A percentile compares a stretch with the other conserved stretches of the same genome.
phyloP scores from a whole-genome alignment of 352 stramenopile genomes.

The Phytopythium sindhum region DNA sequence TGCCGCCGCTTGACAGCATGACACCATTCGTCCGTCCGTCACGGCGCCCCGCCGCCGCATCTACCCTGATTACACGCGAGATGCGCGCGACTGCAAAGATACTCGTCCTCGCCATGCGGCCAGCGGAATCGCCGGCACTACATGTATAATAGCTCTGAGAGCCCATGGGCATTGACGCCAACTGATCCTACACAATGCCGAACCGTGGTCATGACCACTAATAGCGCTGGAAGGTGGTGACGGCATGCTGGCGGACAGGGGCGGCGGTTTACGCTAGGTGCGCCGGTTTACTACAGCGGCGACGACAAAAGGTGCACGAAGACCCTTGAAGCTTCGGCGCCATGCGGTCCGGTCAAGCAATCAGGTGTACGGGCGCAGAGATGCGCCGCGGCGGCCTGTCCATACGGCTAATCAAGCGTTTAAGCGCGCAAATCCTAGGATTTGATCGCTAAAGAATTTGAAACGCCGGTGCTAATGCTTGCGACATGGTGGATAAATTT shows the following conservation, averaged over 20 bases:
- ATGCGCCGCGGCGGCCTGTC: not conserved
- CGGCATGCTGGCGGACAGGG: not conserved
- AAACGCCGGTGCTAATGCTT: not conserved
- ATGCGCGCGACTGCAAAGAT: constrained; percentile 5
- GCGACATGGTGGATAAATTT: not conserved
- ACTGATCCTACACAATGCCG: no score
- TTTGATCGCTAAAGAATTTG: not conserved
- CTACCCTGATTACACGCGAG: constrained; percentile 6
- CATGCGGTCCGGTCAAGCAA: constrained; percentile 7
- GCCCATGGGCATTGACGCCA: no score
- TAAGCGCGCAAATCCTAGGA: not conserved
- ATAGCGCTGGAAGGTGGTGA: not conserved
- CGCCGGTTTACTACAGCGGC: not conserved
- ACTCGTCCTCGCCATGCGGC: not conserved
- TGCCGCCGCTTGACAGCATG: not conserved
- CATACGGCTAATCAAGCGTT: not conserved
- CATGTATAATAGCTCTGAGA: not conserved
- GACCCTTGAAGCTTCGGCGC: constrained; percentile 5
- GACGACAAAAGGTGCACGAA: not conserved
- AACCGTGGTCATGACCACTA: not conserved
- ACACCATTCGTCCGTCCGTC: not conserved
- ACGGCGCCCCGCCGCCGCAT: not conserved
- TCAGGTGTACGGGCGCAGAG: not conserved
- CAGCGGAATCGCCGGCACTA: not conserved
- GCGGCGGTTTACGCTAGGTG: not conserved